Base-by-base conservation (phyloP, 1,284 basidiomycete genomes). In the Vanrija humicola region DNA sequence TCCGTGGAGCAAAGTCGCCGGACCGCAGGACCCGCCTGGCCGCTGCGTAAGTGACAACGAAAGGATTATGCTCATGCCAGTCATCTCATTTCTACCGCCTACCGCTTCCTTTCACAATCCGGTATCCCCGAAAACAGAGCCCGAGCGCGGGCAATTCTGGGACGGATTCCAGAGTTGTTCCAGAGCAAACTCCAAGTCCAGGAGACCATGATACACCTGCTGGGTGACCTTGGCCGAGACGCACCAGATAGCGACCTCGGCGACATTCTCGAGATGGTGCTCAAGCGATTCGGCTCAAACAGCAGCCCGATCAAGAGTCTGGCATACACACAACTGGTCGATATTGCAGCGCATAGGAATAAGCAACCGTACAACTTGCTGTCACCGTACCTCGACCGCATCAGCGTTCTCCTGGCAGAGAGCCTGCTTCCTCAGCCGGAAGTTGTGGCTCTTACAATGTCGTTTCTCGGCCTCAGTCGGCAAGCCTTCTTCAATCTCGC, bases 361-460 rank as follows among this genome's bases (percentile, higher is more conserved):
- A 90, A 88, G 65, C 79, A 84, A 0, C 82, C 85, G 0, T 89
- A 89, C 66, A 80, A 80, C 9, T 78, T 93, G 38, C 69, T 90
- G 9, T 82, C 82, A 3, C 88, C 89, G 0, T 85, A 86, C 69
- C 78, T 91, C 58, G 80, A 84, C 28, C 79, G 82, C 26, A 81
- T 94, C 51, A 84, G 87, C 1, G 82, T 85, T 1, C 83, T 84
- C 49, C 77, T 92, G 15, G 81, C 88, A 16, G 76, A 80, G 25
- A 82, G 82, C 39, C 78, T 88, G 45, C 79, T 78, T 43, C 79
- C 79, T 2, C 82, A 86, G 26, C 87, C 87, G 0, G 61, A 67
- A 6, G 64, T 72, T 40, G 61, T 77, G 6, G 55, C 63, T 6
- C 70, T 73, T 47, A 69, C 68, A 9, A 70, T 72, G 63, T 59